phyloP scores from a whole-genome alignment of 345 rosid genomes.

The Boechera retrofracta region DNA sequence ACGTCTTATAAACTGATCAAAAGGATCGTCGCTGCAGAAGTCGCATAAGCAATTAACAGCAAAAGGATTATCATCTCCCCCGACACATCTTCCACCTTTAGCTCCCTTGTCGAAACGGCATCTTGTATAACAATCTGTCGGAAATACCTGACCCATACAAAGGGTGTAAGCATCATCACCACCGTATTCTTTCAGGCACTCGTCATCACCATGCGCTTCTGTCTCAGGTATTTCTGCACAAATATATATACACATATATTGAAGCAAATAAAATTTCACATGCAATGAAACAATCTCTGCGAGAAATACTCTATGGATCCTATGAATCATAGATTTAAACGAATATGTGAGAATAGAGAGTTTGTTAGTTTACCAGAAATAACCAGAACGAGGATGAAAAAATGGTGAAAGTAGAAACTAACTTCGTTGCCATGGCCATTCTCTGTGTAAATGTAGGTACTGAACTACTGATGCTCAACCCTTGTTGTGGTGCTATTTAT shows the following conservation, averaged over 20 bases:
- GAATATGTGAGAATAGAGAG: not conserved
- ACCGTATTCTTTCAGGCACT: constrained; percentile 38
- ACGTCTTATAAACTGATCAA: not conserved
- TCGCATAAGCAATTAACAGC: constrained; percentile 29
- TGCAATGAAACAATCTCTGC: not conserved
- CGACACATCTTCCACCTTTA: constrained; percentile 22
- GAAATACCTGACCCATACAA: constrained; percentile 25
- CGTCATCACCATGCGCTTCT: constrained; percentile 4
- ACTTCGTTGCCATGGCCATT: constrained; percentile 11
- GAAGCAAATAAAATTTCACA: not conserved
- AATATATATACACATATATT: not conserved
- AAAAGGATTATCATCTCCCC: not conserved
- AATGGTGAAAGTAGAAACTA: constrained; percentile 1
- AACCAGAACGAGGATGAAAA: constrained; percentile 23
- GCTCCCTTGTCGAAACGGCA: constrained; percentile 21
- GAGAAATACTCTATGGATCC: not conserved
- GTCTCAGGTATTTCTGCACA: constrained; percentile 33
- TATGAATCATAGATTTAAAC: not conserved
- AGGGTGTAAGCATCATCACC: constrained; percentile 19
- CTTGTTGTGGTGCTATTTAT: not conserved
- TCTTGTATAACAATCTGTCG: not conserved
- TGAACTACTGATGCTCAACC: not conserved
- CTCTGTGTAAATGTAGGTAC: not conserved
- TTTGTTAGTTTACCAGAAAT: constrained; percentile 30
- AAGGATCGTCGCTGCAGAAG: constrained; percentile 5